A percentile compares a stretch with the other conserved stretches of the same genome.
Evolutionary conservation across 805 yeast genomes (phyloP).

Genomic region (Pichia kluyveri): DNA sequence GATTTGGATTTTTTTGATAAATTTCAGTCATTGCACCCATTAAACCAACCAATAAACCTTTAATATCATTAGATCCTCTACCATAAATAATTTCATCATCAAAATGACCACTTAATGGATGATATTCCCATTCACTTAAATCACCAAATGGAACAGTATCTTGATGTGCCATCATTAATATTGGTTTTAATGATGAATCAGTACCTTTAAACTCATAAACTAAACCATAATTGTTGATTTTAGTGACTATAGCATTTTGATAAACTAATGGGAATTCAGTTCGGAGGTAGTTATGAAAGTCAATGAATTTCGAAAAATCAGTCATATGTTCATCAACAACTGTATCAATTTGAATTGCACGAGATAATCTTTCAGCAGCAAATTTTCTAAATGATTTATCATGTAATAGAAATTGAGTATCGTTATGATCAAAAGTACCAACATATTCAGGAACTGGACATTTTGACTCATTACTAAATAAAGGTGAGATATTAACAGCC

Average conservation of each 20-base stretch:
- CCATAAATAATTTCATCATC: conserved; percentile 67
- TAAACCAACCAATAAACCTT: conserved; percentile 55
- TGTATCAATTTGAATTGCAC: conserved; percentile 46
- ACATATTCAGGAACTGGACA: conserved; percentile 32
- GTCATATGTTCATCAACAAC: conserved; percentile 24
- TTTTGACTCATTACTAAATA: conserved; percentile 25
- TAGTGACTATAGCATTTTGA: conserved; percentile 34
- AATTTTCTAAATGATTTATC: conserved; percentile 24
- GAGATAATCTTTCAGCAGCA: conserved; percentile 35
- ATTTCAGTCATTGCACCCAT: conserved; percentile 55
- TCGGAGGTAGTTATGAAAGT: conserved; percentile 14
- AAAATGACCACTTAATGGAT: conserved; percentile 55
- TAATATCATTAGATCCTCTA: conserved; percentile 71
- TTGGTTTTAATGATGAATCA: conserved; percentile 43
- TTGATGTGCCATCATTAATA: conserved; percentile 66
- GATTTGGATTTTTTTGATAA: conserved; percentile 43
- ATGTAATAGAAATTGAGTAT: conserved; percentile 23
- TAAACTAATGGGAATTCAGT: conserved; percentile 44
- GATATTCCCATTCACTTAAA: conserved; percentile 49
- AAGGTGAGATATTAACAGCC: conserved; percentile 2
- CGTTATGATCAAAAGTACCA: conserved; percentile 7
- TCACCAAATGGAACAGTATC: conserved; percentile 75
- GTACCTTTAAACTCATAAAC: conserved; percentile 58
- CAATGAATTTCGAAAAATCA: conserved; percentile 15
- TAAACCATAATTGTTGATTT: conserved; percentile 54